phyloP scores from a whole-genome alignment of 352 stramenopile genomes.

The Phytophthora parvispora region DNA sequence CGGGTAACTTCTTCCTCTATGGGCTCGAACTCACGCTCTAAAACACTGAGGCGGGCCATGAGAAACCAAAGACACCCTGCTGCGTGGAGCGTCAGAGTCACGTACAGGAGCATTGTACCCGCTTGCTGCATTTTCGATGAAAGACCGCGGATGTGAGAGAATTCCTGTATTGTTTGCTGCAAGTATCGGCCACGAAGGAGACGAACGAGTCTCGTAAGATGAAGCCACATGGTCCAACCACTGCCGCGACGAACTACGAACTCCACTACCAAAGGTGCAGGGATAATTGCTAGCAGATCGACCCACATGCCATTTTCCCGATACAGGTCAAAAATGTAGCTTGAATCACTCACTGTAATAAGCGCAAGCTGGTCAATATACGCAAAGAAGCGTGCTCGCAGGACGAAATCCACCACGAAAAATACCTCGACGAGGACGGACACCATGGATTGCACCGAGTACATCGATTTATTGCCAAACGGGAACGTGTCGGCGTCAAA shows the following conservation, averaged over 20 bases:
- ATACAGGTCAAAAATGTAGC: slow-evolving; percentile 79
- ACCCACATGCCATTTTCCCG: slow-evolving; percentile 58
- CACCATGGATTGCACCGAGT: slow-evolving; percentile 60
- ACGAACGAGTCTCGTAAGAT: slow-evolving; percentile 54
- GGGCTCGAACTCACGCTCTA: slow-evolving; percentile 35
- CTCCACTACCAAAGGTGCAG: slow-evolving; percentile 61
- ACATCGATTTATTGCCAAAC: slow-evolving; percentile 43
- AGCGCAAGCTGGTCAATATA: slow-evolving; percentile 75
- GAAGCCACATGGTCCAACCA: slow-evolving; percentile 49
- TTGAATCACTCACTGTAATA: slow-evolving; percentile 67
- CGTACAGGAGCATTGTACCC: slow-evolving; percentile 68
- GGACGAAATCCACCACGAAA: slow-evolving; percentile 63
- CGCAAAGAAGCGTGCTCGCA: slow-evolving; percentile 67
- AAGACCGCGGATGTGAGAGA: slow-evolving; percentile 57
- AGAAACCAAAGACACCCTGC: slow-evolving; percentile 82
- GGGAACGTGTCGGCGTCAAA: slow-evolving; percentile 72
- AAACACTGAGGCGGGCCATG: slow-evolving; percentile 70
- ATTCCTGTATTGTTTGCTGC: slow-evolving; percentile 57
- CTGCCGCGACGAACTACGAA: slow-evolving; percentile 35
- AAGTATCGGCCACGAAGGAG: slow-evolving; percentile 69
- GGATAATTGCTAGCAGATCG: slow-evolving; percentile 70
- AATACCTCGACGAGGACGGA: slow-evolving; percentile 68
- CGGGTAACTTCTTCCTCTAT: slow-evolving; percentile 45
- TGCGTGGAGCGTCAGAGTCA: slow-evolving; percentile 72
- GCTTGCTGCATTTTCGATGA: slow-evolving; percentile 73